These are phyloP conservation scores for Talaromyces sp. DNA, from an alignment of 2,329 filamentous ascomycete species.

Conservation along the genomic window DNA sequence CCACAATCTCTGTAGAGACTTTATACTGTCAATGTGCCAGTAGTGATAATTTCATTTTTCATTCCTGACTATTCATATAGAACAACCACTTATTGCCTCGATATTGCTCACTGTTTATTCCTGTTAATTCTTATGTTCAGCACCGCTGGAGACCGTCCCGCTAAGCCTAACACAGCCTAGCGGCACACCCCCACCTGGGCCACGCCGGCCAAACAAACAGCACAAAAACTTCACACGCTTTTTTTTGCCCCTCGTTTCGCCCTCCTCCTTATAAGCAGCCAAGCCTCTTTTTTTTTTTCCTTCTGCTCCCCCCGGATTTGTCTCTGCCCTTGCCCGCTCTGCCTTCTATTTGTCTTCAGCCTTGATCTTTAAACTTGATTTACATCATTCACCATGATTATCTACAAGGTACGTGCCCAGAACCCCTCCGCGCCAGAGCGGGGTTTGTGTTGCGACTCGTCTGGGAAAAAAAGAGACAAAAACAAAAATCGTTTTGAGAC, in stretches of 20 bases:
- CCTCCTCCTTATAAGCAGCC: constrained; percentile 12
- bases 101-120: no score
- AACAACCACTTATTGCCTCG: not conserved
- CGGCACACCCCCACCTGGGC: constrained; percentile 1
- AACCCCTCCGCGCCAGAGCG: not conserved
- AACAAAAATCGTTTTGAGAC: no score
- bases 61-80: no score
- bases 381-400: constrained; percentile 61
- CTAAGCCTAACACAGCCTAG: constrained; percentile 1
- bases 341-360: constrained; percentile 20
- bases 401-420: constrained; percentile 56
- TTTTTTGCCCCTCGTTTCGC: constrained; percentile 24
- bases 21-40: no score
- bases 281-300: constrained; percentile 16
- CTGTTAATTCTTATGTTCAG: no score
- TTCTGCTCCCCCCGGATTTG: not conserved
- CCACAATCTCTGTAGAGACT: no score
- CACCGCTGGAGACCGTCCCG: not conserved
- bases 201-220: constrained; percentile 4
- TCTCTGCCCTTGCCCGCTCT: constrained; percentile 13
- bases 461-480: not conserved
- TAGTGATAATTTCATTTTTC: no score
- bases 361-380: constrained; percentile 13
- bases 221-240: constrained; percentile 26
- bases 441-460: constrained; percentile 6